Evolutionary conservation across 306 rosid species (phyloP).

Genomic region (Fragaria vesca): DNA sequence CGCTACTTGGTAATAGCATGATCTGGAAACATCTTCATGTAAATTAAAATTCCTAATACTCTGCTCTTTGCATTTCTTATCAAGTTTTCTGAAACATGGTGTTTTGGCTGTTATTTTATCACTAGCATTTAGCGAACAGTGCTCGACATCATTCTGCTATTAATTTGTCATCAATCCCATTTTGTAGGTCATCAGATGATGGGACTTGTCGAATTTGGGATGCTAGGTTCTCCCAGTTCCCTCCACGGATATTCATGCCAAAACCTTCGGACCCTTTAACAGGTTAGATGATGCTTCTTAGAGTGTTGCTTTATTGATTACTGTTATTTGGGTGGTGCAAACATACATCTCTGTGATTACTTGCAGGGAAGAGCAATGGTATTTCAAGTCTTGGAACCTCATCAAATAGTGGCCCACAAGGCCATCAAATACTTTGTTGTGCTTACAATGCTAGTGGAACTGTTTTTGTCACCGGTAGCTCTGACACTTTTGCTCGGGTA

Average conservation of each 20-base stretch:
- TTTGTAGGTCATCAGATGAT: slow-evolving; percentile 79
- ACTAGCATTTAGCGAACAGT: background rate
- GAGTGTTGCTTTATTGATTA: slow-evolving; percentile 11
- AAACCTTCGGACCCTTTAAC: slow-evolving; percentile 57
- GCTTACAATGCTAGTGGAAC: slow-evolving; percentile 87
- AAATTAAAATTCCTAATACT: background rate
- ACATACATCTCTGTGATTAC: slow-evolving; percentile 19
- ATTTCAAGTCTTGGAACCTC: slow-evolving; percentile 51
- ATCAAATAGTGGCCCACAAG: slow-evolving; percentile 56
- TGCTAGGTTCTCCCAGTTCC: slow-evolving; percentile 63
- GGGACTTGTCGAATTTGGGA: slow-evolving; percentile 96
- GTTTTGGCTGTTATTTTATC: slow-evolving; percentile 1
- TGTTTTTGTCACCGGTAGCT: slow-evolving; percentile 89
- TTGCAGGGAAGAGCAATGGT: slow-evolving; percentile 69
- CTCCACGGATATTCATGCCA: slow-evolving; percentile 65
- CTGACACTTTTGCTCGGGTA: slow-evolving; percentile 90
- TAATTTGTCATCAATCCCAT: slow-evolving; percentile 16
- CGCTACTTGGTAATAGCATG: slow-evolving; percentile 13
- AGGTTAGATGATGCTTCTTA: slow-evolving; percentile 55
- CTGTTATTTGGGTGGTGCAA: slow-evolving; percentile 2
- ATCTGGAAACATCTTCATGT: slow-evolving; percentile 2
- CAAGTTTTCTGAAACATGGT: slow-evolving; percentile 15
- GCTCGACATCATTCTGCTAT: background rate
- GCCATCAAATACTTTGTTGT: slow-evolving; percentile 83
- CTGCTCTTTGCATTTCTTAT: slow-evolving; percentile 3